These are phyloP conservation scores for Hyparrhenia diplandra DNA, from an alignment of 176 grass and related monocot species.

Conservation along the genomic window DNA sequence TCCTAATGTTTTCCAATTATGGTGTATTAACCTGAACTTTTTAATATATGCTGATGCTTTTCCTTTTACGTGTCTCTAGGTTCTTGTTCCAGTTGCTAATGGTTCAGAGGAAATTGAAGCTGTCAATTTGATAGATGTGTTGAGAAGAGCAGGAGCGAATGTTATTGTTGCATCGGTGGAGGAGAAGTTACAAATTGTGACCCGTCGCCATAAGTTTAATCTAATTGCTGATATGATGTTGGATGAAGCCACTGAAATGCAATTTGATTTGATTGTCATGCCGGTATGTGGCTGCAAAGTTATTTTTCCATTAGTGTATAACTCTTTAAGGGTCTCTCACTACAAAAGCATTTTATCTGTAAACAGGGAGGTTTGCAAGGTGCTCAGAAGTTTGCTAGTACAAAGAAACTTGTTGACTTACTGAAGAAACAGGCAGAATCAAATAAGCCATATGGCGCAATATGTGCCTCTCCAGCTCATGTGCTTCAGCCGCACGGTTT, in stretches of 20 bases:
- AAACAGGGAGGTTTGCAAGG: conserved; percentile 67
- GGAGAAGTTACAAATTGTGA: conserved; percentile 75
- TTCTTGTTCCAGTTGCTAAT: conserved; percentile 97
- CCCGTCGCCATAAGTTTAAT: conserved; percentile 76
- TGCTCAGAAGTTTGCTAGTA: conserved; percentile 63
- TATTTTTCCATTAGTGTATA: not conserved
- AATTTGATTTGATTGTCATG: conserved; percentile 91
- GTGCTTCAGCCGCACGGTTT: conserved; percentile 72
- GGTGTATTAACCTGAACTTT: conserved; percentile 19
- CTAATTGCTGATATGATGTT: conserved; percentile 75
- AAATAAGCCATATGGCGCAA: conserved; percentile 76
- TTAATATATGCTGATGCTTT: not conserved
- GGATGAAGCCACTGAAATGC: conserved; percentile 62
- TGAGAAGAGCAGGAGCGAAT: conserved; percentile 80
- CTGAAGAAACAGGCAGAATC: conserved; percentile 67
- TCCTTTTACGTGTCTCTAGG: conserved; percentile 29
- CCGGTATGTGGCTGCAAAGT: conserved; percentile 44
- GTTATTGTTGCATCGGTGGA: conserved; percentile 76
- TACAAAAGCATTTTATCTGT: conserved; percentile 6
- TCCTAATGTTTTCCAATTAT: conserved; percentile 4
- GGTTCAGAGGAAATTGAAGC: conserved; percentile 95
- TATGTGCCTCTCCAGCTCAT: conserved; percentile 80
- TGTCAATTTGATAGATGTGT: conserved; percentile 70
- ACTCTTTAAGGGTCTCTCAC: not conserved
- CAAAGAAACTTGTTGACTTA: conserved; percentile 57